Conservation (phyloP, 2,329 filamentous ascomycete genomes). For the Penicillium sp. region DNA sequence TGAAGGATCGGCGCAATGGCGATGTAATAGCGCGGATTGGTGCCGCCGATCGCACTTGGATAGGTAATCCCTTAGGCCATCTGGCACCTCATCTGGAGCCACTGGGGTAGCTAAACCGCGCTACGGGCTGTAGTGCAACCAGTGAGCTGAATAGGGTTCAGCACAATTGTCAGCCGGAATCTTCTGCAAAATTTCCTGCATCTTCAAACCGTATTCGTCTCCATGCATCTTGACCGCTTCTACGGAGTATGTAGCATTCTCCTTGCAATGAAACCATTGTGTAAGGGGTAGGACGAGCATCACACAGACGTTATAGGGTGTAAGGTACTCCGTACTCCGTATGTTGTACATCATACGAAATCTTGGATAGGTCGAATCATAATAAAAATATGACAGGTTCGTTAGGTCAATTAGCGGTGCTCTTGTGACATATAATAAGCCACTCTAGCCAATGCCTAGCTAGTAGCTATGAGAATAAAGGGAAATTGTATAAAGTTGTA, state of each 20-base stretch:
- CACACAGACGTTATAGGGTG: background rate
- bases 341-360: too few relatives aligned
- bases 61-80: constrained; percentile 10
- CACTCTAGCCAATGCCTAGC: too few relatives aligned
- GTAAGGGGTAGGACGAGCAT: background rate
- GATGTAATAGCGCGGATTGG: constrained; percentile 27
- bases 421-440: too few relatives aligned
- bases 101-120: constrained; percentile 7
- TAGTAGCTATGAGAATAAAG: background rate
- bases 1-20: constrained; percentile 24
- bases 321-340: background rate
- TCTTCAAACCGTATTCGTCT: constrained; percentile 1
- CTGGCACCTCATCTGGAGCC: constrained; percentile 4
- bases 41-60: constrained; percentile 16
- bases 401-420: background rate
- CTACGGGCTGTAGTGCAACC: constrained; percentile 24
- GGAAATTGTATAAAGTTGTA: background rate
- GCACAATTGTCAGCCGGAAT: constrained; percentile 20
- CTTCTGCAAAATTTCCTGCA: constrained; percentile 10
- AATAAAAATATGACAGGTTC: background rate
- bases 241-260: background rate
- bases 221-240: constrained; percentile 11
- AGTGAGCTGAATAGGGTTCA: constrained; percentile 19
- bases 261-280: background rate
- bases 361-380: background rate